Percentiles rank a stretch among this genome's conserved stretches.
Evolutionary conservation across 2,329 filamentous ascomycete genomes (phyloP).

Genomic region (Thelonectria discophora): DNA sequence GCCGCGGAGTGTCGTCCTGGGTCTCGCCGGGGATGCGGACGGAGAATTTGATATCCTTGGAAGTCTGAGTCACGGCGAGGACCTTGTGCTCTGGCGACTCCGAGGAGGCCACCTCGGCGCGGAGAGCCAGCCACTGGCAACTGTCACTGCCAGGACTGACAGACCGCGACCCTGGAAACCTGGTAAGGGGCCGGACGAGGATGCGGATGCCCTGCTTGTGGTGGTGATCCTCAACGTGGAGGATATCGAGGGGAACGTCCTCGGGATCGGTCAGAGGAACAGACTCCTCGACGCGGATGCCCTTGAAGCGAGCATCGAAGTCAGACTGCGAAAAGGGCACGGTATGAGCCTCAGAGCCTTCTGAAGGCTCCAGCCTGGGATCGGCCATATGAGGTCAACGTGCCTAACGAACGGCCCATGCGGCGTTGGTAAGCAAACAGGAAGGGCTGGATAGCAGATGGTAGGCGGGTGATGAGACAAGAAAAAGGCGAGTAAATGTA

Average conservation of each 20-base stretch:
- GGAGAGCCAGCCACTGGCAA: constrained; percentile 65
- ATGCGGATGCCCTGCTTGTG: constrained; percentile 66
- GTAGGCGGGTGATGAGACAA: constrained; percentile 22
- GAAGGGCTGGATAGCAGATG: constrained; percentile 27
- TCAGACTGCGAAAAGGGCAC: constrained; percentile 67
- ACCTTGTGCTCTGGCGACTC: constrained; percentile 65
- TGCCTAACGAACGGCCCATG: constrained; percentile 45
- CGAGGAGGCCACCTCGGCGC: constrained; percentile 61
- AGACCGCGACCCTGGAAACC: constrained; percentile 60
- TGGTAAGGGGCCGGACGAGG: constrained; percentile 63
- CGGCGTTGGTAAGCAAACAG: constrained; percentile 40
- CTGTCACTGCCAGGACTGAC: constrained; percentile 66
- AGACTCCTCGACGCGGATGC: constrained; percentile 56
- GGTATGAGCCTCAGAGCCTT: constrained; percentile 61
- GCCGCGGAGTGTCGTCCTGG: constrained; percentile 53
- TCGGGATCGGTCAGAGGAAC: constrained; percentile 50
- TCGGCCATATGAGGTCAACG: constrained; percentile 55
- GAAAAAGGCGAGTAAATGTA: constrained; percentile 36
- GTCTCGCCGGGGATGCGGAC: constrained; percentile 63
- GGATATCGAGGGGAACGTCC: constrained; percentile 62
- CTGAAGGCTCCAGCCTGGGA: constrained; percentile 50
- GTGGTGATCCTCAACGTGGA: constrained; percentile 61
- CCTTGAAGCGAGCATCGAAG: constrained; percentile 59
- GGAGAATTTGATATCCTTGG: constrained; percentile 67
- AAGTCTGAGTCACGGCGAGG: constrained; percentile 67